Evolutionary conservation across 1,139 yeast species (phyloP).

Genomic region (Nematodospora anomalae): DNA sequence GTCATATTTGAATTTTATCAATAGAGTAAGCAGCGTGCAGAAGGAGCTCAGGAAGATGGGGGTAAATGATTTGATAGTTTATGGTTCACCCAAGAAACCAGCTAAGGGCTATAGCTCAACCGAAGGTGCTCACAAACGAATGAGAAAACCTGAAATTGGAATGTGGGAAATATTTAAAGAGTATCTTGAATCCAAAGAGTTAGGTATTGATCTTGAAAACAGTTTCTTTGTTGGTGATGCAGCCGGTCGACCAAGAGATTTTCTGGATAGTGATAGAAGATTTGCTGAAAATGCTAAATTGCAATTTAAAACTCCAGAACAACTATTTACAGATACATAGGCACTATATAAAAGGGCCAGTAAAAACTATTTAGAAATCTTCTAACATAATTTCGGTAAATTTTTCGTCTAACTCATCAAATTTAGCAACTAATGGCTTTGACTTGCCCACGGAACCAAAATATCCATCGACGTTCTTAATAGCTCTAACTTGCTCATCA

Average conservation of each 20-base stretch:
- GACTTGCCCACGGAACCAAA: slow-evolving; percentile 58
- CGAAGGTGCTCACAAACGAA: slow-evolving; percentile 36
- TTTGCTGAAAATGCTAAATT: slow-evolving; percentile 65
- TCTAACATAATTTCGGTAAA: slow-evolving; percentile 26
- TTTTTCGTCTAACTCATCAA: slow-evolving; percentile 26
- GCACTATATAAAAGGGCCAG: neutral
- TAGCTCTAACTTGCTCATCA: slow-evolving; percentile 29
- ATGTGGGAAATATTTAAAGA: slow-evolving; percentile 58
- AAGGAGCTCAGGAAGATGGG: slow-evolving; percentile 9
- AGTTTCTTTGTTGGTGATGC: slow-evolving; percentile 94
- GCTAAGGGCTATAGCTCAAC: slow-evolving; percentile 23
- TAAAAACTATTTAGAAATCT: slow-evolving; percentile 20
- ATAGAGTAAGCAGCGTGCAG: slow-evolving; percentile 35
- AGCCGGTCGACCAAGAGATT: slow-evolving; percentile 78
- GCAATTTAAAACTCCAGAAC: slow-evolving; percentile 69
- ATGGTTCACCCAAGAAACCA: slow-evolving; percentile 62
- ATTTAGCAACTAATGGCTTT: slow-evolving; percentile 21
- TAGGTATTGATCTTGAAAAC: slow-evolving; percentile 34
- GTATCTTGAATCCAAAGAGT: slow-evolving; percentile 29
- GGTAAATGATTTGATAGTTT: slow-evolving; percentile 46
- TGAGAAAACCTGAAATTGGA: slow-evolving; percentile 76
- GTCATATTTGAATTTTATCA: slow-evolving; percentile 49
- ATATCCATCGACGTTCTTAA: slow-evolving; percentile 52
- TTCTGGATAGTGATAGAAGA: slow-evolving; percentile 69
- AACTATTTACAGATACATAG: slow-evolving; percentile 27